Conservation (phyloP, 495 filamentous ascomycete genomes). For the Aspergillus sclerotioniger region DNA sequence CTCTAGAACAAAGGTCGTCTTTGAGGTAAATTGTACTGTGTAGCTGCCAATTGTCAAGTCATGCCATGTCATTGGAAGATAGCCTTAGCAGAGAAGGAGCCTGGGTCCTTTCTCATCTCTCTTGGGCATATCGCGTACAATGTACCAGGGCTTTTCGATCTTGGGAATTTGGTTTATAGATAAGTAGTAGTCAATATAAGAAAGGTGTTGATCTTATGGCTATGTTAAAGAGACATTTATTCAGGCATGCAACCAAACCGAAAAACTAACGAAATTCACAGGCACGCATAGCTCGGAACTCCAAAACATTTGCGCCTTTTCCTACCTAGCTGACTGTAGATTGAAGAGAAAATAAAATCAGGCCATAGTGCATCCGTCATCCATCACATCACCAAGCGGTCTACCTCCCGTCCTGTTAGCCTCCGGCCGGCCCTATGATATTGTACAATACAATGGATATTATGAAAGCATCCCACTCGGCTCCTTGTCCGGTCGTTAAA, state of each 20-base stretch:
- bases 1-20: too few species aligned
- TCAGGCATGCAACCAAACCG: background rate
- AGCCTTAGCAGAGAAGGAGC: too few species aligned
- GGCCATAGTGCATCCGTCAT: constrained; percentile 10
- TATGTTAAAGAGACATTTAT: background rate
- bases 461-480: constrained; percentile 12
- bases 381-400: constrained; percentile 3
- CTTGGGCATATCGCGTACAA: too few species aligned
- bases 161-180: too few species aligned
- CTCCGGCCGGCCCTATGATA: constrained; percentile 14
- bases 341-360: constrained; percentile 15
- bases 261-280: constrained; percentile 10
- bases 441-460: constrained; percentile 30
- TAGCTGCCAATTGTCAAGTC: too few species aligned
- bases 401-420: constrained; percentile 1
- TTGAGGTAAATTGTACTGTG: too few species aligned
- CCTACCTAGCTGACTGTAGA: constrained; percentile 12
- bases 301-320: constrained; percentile 28
- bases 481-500: constrained; percentile 6
- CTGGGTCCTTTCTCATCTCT: too few species aligned
- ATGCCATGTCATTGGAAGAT: too few species aligned
- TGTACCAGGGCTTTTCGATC: too few species aligned
- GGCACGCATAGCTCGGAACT: constrained; percentile 17
- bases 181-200: too few species aligned
- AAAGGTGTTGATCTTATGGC: too few species aligned